phyloP scores from a whole-genome alignment of 1,284 basidiomycete species.

The Fomitiporia mediterranea region DNA sequence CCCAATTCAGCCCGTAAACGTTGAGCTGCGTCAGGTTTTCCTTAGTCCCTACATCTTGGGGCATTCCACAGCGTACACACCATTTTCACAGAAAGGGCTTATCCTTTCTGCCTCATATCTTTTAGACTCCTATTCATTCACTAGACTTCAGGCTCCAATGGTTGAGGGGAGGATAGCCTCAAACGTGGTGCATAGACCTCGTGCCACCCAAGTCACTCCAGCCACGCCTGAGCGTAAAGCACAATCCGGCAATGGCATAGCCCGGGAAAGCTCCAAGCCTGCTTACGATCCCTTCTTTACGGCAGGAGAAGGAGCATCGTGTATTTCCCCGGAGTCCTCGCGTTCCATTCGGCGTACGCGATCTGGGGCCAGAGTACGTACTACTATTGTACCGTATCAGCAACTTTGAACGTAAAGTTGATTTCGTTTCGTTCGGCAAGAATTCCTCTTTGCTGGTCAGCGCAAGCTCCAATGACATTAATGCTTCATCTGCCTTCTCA shows the following conservation, averaged over 20 bases:
- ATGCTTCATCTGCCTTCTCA: too few relatives aligned
- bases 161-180: not conserved
- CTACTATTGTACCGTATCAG: not conserved
- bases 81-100: too few relatives aligned
- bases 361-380: conserved; percentile 2
- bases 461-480: too few relatives aligned
- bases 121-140: too few relatives aligned
- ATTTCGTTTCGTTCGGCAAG: too few relatives aligned
- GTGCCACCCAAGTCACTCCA: not conserved
- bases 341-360: not conserved
- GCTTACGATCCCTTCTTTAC: conserved; percentile 6
- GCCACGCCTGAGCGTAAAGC: not conserved
- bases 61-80: too few relatives aligned
- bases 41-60: too few relatives aligned
- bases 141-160: too few relatives aligned
- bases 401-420: not conserved
- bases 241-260: not conserved
- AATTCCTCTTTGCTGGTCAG: too few relatives aligned
- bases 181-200: not conserved
- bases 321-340: not conserved
- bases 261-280: not conserved
- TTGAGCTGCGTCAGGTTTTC: too few relatives aligned
- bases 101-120: too few relatives aligned
- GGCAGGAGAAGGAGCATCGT: not conserved
- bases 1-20: too few relatives aligned